These are phyloP conservation scores for Neurospora sp. DNA, from an alignment of 2,329 filamentous ascomycete genomes.

Conservation along the genomic window DNA sequence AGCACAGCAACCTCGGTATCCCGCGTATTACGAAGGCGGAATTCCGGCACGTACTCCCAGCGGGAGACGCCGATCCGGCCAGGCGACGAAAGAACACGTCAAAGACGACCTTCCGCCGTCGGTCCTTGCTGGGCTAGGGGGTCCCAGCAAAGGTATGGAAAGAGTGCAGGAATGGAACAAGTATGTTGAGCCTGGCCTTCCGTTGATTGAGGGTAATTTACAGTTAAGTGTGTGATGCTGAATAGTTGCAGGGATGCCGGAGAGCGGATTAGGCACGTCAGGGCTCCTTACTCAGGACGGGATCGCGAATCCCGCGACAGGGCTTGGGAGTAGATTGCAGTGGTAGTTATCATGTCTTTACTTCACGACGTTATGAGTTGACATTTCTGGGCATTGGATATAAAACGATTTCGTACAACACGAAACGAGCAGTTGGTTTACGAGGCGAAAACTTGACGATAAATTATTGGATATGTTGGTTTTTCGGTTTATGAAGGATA, in stretches of 20 bases:
- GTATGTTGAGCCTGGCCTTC: slow-evolving; percentile 35
- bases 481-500: not conserved
- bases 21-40: slow-evolving; percentile 1
- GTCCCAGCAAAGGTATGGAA: slow-evolving; percentile 34
- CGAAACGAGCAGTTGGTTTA: not conserved
- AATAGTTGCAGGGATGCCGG: not conserved
- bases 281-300: not conserved
- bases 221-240: not conserved
- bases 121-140: slow-evolving; percentile 37
- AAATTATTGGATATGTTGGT: not conserved
- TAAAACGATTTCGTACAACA: not conserved
- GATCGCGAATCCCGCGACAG: not conserved
- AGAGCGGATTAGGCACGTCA: not conserved
- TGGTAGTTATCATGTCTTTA: not conserved
- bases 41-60: slow-evolving; percentile 12
- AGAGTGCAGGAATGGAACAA: slow-evolving; percentile 39
- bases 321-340: not conserved
- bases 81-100: slow-evolving; percentile 14
- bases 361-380: not conserved
- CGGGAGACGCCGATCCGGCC: slow-evolving; percentile 10
- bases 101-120: slow-evolving; percentile 27
- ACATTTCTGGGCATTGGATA: not conserved
- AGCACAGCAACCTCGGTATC: not conserved
- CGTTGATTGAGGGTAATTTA: slow-evolving; percentile 13
- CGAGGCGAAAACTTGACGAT: not conserved